Evolutionary conservation across 139 green algal genomes (phyloP).

Genomic region (Pseudopediastrum boryanum): DNA sequence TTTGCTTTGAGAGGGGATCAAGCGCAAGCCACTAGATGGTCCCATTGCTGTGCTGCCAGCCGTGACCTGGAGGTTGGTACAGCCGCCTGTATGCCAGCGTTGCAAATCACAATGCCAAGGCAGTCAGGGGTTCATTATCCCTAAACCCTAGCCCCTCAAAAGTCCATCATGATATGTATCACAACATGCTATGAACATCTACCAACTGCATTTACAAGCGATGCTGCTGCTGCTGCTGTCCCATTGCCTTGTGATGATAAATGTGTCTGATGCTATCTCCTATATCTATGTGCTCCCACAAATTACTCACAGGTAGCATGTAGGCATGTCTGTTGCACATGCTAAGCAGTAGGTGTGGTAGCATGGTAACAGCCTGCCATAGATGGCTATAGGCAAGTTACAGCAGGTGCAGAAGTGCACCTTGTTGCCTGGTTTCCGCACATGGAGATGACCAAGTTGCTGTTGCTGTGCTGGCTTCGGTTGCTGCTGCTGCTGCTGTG

Average conservation of each 20-base stretch:
- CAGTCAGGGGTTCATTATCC: background rate
- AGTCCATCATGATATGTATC: background rate
- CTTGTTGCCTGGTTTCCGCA: slow-evolving; percentile 36
- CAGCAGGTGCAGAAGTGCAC: slow-evolving; percentile 75
- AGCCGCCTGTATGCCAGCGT: too few relatives aligned
- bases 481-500: slow-evolving; percentile 25
- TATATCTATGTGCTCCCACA: background rate
- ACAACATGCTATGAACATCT: background rate
- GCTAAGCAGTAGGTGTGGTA: slow-evolving; percentile 78
- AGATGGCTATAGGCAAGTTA: slow-evolving; percentile 70
- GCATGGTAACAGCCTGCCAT: slow-evolving; percentile 76
- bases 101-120: too few relatives aligned
- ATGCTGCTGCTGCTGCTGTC: background rate
- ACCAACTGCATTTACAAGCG: background rate
- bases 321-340: slow-evolving; percentile 70
- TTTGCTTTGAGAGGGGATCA: too few relatives aligned
- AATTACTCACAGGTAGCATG: slow-evolving; percentile 72
- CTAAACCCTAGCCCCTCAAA: background rate
- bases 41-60: too few relatives aligned
- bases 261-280: background rate
- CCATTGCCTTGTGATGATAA: background rate
- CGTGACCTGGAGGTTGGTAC: too few relatives aligned
- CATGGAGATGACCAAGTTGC: slow-evolving; percentile 1
- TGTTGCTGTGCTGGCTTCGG: too few relatives aligned
- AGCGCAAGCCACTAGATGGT: too few relatives aligned